Percentiles rank a stretch among this genome's conserved stretches.
These are phyloP conservation scores for Cystobasidiaceae sp. DNA, from an alignment of 1,284 basidiomycete species.

Conservation along the genomic window DNA sequence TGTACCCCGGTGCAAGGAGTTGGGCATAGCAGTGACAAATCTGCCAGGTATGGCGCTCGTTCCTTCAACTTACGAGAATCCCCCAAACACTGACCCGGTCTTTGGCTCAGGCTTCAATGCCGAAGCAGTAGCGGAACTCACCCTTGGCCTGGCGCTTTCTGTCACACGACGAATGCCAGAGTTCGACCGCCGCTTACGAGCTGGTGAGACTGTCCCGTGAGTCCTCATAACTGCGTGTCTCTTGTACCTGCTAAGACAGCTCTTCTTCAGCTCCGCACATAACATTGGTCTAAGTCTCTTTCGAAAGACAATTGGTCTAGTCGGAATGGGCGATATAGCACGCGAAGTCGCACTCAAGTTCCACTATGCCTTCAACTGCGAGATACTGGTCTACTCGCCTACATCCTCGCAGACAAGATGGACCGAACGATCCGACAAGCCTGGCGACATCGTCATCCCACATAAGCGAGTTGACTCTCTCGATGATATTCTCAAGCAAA, in stretches of 20 bases:
- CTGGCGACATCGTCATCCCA: constrained; percentile 34
- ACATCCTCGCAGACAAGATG: constrained; percentile 45
- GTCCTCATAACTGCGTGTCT: background rate
- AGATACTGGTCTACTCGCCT: constrained; percentile 48
- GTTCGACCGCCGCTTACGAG: constrained; percentile 31
- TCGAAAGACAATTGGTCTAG: constrained; percentile 46
- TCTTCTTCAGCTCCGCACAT: background rate
- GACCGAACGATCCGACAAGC: constrained; percentile 36
- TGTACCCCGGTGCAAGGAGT: constrained; percentile 18
- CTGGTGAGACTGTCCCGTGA: constrained; percentile 29
- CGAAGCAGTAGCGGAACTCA: constrained; percentile 42
- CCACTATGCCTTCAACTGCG: constrained; percentile 43
- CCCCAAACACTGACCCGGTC: constrained; percentile 1
- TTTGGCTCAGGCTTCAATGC: constrained; percentile 33
- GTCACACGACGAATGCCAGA: constrained; percentile 29
- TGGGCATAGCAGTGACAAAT: constrained; percentile 36
- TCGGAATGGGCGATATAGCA: constrained; percentile 51
- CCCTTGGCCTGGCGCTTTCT: constrained; percentile 27
- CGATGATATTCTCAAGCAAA: constrained; percentile 56
- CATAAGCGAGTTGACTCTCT: constrained; percentile 41
- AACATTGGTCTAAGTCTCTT: constrained; percentile 42
- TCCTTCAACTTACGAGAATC: background rate
- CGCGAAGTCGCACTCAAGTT: constrained; percentile 46
- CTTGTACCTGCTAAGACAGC: background rate
- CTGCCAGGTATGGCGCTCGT: constrained; percentile 34